These are phyloP conservation scores for Cryptosporidium meleagridis DNA, from an alignment of 169 alveolate species.

Conservation along the genomic window DNA sequence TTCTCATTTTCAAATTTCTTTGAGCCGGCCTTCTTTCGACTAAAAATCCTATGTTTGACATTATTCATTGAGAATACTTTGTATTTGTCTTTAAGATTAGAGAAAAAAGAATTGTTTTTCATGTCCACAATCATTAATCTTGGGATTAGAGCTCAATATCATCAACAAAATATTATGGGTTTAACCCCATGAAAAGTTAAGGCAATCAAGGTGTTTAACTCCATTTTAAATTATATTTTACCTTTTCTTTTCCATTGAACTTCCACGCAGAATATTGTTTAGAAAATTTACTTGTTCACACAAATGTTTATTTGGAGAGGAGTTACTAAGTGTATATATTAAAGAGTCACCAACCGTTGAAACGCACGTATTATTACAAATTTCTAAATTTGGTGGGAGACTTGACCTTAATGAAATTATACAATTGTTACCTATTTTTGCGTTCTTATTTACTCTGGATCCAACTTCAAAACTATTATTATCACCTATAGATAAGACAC, in stretches of 20 bases:
- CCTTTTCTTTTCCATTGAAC: constrained; percentile 64
- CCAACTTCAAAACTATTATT: constrained; percentile 56
- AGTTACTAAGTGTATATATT: neutral
- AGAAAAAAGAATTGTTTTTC: neutral
- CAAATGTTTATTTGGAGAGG: neutral
- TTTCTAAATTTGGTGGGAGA: constrained; percentile 3
- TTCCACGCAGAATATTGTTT: constrained; percentile 59
- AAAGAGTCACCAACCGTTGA: constrained; percentile 6
- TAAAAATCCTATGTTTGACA: neutral
- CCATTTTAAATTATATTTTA: neutral
- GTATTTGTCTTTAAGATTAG: neutral
- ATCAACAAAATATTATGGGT: neutral
- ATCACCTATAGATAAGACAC: constrained; percentile 16
- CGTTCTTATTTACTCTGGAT: constrained; percentile 1
- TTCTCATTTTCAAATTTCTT: neutral
- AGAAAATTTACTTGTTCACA: constrained; percentile 50
- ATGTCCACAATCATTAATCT: neutral
- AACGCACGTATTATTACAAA: neutral
- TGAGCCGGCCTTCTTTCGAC: neutral
- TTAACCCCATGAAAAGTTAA: neutral
- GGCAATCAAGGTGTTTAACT: neutral
- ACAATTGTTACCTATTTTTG: constrained; percentile 28
- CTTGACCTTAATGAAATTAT: constrained; percentile 2
- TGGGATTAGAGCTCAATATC: neutral
- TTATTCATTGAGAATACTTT: constrained; percentile 1